phyloP scores from a whole-genome alignment of 2,329 filamentous ascomycete genomes.

The Dryadomyces quercivorus region DNA sequence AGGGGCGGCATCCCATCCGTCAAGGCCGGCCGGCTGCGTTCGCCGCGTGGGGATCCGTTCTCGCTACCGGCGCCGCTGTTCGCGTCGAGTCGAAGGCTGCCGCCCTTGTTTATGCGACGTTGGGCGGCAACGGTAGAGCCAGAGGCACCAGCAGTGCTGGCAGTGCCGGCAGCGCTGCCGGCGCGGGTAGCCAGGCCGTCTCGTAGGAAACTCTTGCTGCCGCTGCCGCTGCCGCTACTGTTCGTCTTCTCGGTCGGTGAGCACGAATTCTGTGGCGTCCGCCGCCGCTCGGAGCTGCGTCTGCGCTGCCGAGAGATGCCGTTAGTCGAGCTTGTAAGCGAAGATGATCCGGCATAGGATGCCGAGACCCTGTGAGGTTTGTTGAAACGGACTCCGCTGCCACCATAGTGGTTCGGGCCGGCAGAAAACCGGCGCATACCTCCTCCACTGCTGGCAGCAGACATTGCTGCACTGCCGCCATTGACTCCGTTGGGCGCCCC shows the following conservation, averaged over 20 bases:
- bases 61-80: slow-evolving; percentile 6
- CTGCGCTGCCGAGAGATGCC: slow-evolving; percentile 41
- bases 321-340: slow-evolving; percentile 36
- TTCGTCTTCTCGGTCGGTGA: slow-evolving; percentile 27
- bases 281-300: slow-evolving; percentile 35
- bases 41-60: slow-evolving; percentile 4
- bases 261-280: slow-evolving; percentile 41
- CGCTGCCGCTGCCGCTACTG: slow-evolving; percentile 19
- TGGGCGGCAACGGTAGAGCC: slow-evolving; percentile 36
- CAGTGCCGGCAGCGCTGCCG: not conserved
- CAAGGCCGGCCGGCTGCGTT: slow-evolving; percentile 16
- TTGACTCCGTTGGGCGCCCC: not conserved
- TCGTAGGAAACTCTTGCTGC: slow-evolving; percentile 2
- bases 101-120: slow-evolving; percentile 42
- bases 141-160: not conserved
- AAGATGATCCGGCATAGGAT: slow-evolving; percentile 25
- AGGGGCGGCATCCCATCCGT: slow-evolving; percentile 5
- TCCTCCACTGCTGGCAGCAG: slow-evolving; percentile 4
- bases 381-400: no score
- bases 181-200: slow-evolving; percentile 4
- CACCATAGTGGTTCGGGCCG: slow-evolving; percentile 13
- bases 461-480: not conserved
- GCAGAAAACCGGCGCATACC: slow-evolving; percentile 7
- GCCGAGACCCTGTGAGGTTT: slow-evolving; percentile 16
- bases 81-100: slow-evolving; percentile 21